These are phyloP conservation scores for Geotrichum aggregatum DNA, from an alignment of 1,139 yeast genomes.

Conservation along the genomic window DNA sequence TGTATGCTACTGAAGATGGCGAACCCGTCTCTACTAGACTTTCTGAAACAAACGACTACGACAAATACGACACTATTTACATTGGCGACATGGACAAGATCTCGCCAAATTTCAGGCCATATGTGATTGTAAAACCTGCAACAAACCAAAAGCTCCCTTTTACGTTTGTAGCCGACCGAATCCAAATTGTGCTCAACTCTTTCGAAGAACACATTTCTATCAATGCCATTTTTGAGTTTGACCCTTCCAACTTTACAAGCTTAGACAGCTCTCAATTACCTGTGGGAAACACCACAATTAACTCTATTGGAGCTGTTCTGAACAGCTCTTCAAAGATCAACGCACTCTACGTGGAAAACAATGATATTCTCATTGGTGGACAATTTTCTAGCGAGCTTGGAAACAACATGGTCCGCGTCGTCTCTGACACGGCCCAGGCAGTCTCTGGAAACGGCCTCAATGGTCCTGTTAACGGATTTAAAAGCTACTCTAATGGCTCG, in stretches of 20 bases:
- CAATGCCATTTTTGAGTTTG: slow-evolving; percentile 80
- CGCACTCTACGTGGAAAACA: slow-evolving; percentile 13
- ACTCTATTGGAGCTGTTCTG: slow-evolving; percentile 49
- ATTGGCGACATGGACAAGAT: slow-evolving; percentile 63
- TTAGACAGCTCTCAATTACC: slow-evolving; percentile 30
- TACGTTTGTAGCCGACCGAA: slow-evolving; percentile 67
- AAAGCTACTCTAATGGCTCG: slow-evolving; percentile 24
- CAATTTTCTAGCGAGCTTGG: slow-evolving; percentile 43
- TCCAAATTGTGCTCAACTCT: slow-evolving; percentile 52
- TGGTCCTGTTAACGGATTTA: slow-evolving; percentile 36
- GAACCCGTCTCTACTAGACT: slow-evolving; percentile 46
- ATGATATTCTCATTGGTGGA: slow-evolving; percentile 49
- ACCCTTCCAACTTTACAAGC: slow-evolving; percentile 60
- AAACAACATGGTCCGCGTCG: slow-evolving; percentile 30
- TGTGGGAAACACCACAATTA: slow-evolving; percentile 67
- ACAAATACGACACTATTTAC: slow-evolving; percentile 74
- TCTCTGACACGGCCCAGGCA: slow-evolving; percentile 30
- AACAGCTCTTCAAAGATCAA: slow-evolving; percentile 20
- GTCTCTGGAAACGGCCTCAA: slow-evolving; percentile 36
- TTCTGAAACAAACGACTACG: slow-evolving; percentile 73
- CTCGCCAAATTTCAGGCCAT: slow-evolving; percentile 45
- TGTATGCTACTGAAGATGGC: slow-evolving; percentile 36
- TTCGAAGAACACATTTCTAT: slow-evolving; percentile 44
- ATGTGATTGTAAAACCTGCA: slow-evolving; percentile 42
- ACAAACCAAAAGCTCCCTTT: slow-evolving; percentile 43